phyloP scores from a whole-genome alignment of 805 yeast genomes.

The Blastobotrys muscicola region DNA sequence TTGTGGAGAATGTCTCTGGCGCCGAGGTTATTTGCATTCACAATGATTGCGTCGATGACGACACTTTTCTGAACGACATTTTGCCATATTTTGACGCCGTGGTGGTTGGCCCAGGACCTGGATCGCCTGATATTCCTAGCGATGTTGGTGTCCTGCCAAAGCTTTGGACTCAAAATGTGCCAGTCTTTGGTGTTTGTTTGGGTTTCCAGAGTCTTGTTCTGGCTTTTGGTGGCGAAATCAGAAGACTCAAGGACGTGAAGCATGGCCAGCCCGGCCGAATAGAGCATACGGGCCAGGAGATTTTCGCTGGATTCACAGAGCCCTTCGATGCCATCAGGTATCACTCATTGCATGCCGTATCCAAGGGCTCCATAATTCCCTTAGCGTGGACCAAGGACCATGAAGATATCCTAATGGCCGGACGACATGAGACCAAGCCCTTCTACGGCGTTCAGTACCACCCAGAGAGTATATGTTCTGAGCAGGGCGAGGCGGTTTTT shows the following conservation, averaged over 20 bases:
- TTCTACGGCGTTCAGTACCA: conserved; percentile 95
- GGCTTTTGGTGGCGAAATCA: conserved; percentile 48
- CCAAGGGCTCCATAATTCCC: conserved; percentile 9
- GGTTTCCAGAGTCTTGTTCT: conserved; percentile 82
- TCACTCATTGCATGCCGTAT: conserved; percentile 60
- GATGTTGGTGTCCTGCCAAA: conserved; percentile 69
- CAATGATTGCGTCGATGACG: conserved; percentile 43
- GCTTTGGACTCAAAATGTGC: conserved; percentile 43
- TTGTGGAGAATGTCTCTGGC: conserved; percentile 46
- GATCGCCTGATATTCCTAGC: conserved; percentile 54
- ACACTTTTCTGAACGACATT: conserved; percentile 30
- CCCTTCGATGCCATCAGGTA: conserved; percentile 69
- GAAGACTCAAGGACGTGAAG: conserved; percentile 45
- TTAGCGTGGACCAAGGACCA: conserved; percentile 50
- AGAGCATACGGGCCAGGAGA: conserved; percentile 23
- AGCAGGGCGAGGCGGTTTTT: conserved; percentile 49
- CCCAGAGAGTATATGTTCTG: conserved; percentile 89
- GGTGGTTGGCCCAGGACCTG: conserved; percentile 96
- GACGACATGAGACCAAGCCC: conserved; percentile 47
- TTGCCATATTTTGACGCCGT: conserved; percentile 58
- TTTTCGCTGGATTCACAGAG: conserved; percentile 36
- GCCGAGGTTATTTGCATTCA: conserved; percentile 48
- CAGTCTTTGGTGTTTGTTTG: conserved; percentile 83
- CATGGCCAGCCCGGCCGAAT: conserved; percentile 80
- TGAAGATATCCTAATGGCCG: conserved; percentile 65